Evolutionary conservation across 177 flowering plant species (phyloP), one percentile per base, ranked within the genome.

Genomic region (Viscum album): DNA sequence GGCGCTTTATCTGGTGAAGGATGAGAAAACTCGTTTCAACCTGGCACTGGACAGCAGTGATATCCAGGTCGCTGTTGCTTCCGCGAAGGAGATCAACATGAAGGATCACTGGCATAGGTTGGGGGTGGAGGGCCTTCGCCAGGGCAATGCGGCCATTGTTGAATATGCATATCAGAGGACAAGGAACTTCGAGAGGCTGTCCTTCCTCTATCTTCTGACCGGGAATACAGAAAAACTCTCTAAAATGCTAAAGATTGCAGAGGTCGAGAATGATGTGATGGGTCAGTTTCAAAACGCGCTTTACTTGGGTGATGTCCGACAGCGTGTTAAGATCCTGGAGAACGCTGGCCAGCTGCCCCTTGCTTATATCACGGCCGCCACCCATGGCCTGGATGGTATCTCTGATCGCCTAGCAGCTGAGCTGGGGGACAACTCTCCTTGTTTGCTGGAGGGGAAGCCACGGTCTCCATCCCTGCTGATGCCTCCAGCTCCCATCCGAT

Each of bases 121-220:
- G 62, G 81, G 66, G 66, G 66, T 63, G 36, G 66, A 63, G 66
- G 35, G 36, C n/a, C 66, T 63, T 35, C 66, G 81, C 16, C 81
- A 79, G 62, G 79, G 81, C 17, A 79, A 79, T 69, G 77, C 81
- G 12, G 76, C 75, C 24, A 79, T 79, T 43, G 81, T 79, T 2
- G 81, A 79, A 56, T 76, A 78, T 65, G 78, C 80, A 28, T 78
- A 78, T 41, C 80, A 77, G 68, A 71, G 68, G 73, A 77, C 58
- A 24, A 63, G 34, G 26, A 63, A 63, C 28, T 63, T 63, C 26
- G 66, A 63, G 37, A 34, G 66, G n/a, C 66, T 63, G 23, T 63
- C 66, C 66, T 63, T 63, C 17, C 66, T 63, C 1, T 63, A 63
- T 35, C 66, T 63, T 24, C 36, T 63, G 23, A 63, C 66, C 2